These are phyloP conservation scores for Astrephomene gubernaculifera DNA, from an alignment of 139 green algal genomes.

Conservation along the genomic window DNA sequence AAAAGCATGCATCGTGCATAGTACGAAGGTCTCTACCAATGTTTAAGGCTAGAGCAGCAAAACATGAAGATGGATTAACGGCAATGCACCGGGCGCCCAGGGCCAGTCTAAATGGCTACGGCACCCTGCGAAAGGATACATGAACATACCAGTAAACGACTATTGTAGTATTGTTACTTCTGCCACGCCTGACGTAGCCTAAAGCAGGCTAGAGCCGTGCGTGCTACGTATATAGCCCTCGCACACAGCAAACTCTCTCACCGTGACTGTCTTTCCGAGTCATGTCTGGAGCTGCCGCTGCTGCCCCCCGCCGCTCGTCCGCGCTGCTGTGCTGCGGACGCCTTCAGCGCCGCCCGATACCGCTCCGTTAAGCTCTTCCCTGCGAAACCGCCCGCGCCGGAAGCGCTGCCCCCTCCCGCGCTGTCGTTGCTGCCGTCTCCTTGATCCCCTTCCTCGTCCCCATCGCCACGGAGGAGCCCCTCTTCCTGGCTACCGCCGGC, in stretches of 20 bases:
- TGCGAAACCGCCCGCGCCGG: neutral
- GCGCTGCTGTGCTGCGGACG: slow-evolving; percentile 18
- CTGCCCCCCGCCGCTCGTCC: neutral
- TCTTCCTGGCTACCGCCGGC: neutral
- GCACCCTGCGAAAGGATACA: too few species aligned
- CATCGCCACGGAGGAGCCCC: neutral
- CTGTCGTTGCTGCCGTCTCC: slow-evolving; percentile 8
- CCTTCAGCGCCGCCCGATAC: slow-evolving; percentile 32
- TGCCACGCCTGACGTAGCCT: too few species aligned
- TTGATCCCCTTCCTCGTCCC: neutral
- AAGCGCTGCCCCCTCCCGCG: neutral
- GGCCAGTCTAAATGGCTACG: too few species aligned
- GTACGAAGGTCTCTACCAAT: too few species aligned
- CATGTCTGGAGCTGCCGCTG: neutral
- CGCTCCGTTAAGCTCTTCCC: slow-evolving; percentile 30
- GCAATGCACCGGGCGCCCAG: too few species aligned
- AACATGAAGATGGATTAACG: too few species aligned
- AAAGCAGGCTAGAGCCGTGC: too few species aligned
- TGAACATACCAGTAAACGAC: too few species aligned
- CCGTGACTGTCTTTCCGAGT: neutral
- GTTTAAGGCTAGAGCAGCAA: too few species aligned
- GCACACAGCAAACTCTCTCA: too few species aligned
- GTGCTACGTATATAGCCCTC: too few species aligned
- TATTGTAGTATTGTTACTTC: too few species aligned
- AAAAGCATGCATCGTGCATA: neutral